phyloP scores from a whole-genome alignment of 495 filamentous ascomycete genomes.

The Penicillium lividum region DNA sequence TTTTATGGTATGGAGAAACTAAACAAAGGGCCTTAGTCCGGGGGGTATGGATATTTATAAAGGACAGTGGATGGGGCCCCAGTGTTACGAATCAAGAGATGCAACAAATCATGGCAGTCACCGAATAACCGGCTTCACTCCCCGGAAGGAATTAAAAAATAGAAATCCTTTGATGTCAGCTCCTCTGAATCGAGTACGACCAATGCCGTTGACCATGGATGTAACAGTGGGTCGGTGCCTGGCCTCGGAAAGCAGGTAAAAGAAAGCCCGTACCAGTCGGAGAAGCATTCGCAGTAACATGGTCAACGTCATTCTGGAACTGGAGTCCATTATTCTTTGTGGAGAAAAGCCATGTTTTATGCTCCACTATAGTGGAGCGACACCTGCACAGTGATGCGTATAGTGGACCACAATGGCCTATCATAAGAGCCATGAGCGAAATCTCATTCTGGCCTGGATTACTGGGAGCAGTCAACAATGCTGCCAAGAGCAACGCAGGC shows the following conservation, averaged over 20 bases:
- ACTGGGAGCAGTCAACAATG: neutral
- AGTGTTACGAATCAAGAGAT: constrained; percentile 19
- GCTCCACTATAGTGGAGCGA: constrained; percentile 14
- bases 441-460: neutral
- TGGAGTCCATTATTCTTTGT: constrained; percentile 15
- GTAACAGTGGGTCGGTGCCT: constrained; percentile 8
- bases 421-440: constrained; percentile 7
- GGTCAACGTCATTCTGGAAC: constrained; percentile 26
- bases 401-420: constrained; percentile 16
- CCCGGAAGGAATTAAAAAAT: constrained; percentile 20
- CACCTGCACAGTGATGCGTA: neutral
- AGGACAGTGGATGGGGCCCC: constrained; percentile 8
- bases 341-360: constrained; percentile 17
- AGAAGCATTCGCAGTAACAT: constrained; percentile 15
- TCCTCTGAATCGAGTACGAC: constrained; percentile 8
- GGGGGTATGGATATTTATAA: constrained; percentile 24
- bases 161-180: constrained; percentile 6
- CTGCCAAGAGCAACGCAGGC: neutral
- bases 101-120: neutral
- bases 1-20: neutral
- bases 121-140: constrained; percentile 11
- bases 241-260: constrained; percentile 12
- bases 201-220: constrained; percentile 16
- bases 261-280: constrained; percentile 26
- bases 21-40: neutral